Percentiles rank a stretch among this genome's conserved stretches.
Conservation (phyloP, 2,329 filamentous ascomycete genomes). For the Ophiostoma montium region DNA sequence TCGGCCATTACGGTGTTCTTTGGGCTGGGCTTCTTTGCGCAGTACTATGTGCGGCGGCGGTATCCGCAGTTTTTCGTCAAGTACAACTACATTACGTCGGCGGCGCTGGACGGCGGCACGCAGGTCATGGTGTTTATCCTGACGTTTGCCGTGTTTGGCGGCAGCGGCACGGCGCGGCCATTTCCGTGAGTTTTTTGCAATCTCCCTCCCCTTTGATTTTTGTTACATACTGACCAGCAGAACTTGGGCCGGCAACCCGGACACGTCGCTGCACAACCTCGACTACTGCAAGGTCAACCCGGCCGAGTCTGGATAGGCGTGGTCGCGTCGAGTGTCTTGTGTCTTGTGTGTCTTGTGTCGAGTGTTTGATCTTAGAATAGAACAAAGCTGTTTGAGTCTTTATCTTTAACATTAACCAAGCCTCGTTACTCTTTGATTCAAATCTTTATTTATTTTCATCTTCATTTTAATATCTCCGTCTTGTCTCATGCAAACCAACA, state of each 20-base stretch:
- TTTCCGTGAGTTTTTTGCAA: slow-evolving; percentile 16
- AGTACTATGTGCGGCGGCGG: slow-evolving; percentile 23
- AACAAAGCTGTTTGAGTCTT: too few relatives aligned
- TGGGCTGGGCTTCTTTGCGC: slow-evolving; percentile 17
- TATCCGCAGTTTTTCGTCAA: slow-evolving; percentile 24
- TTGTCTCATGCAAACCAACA: too few relatives aligned
- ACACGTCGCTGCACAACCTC: slow-evolving; percentile 7
- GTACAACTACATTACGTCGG: slow-evolving; percentile 27
- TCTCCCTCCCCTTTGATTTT: too few relatives aligned
- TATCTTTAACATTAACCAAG: too few relatives aligned
- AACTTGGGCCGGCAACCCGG: slow-evolving; percentile 11
- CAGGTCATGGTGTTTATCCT: slow-evolving; percentile 27
- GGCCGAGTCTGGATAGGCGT: background rate
- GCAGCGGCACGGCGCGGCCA: slow-evolving; percentile 21
- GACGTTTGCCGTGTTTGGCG: slow-evolving; percentile 30
- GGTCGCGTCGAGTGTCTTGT: too few relatives aligned
- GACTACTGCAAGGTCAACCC: slow-evolving; percentile 10
- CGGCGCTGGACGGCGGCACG: slow-evolving; percentile 26
- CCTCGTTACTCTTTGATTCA: too few relatives aligned
- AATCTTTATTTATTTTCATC: too few relatives aligned
- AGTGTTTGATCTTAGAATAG: too few relatives aligned
- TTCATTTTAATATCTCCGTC: too few relatives aligned
- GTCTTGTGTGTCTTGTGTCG: too few relatives aligned
- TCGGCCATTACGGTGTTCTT: slow-evolving; percentile 19
- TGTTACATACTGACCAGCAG: too few relatives aligned